Evolutionary conservation across 208 protist species (phyloP).

Genomic region (Novymonas esmeraldas): DNA sequence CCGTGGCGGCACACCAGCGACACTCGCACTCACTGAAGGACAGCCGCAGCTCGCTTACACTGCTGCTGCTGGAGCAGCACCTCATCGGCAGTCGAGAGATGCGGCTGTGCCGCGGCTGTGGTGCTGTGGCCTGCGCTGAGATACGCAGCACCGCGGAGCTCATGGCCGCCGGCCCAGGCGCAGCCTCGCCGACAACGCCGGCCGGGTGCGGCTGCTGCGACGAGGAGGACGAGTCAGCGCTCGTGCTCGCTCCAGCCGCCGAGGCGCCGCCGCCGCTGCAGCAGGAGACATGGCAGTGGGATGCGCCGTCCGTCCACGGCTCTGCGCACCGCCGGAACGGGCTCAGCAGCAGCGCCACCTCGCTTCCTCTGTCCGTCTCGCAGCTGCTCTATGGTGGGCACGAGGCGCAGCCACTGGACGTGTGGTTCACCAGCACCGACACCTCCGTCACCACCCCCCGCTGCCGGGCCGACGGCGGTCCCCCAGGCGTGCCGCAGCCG

Average conservation of each 20-base stretch:
- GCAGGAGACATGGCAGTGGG: neutral
- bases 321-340: too few relatives aligned
- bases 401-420: neutral
- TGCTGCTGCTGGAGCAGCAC: constrained; percentile 26
- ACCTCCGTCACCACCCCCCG: too few relatives aligned
- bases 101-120: constrained; percentile 36
- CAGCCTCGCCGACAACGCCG: too few relatives aligned
- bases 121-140: constrained; percentile 36
- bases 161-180: neutral
- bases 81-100: constrained; percentile 41
- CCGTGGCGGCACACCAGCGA: neutral
- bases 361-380: neutral
- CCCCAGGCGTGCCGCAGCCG: too few relatives aligned
- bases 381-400: neutral
- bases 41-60: neutral
- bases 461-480: too few relatives aligned
- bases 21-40: neutral
- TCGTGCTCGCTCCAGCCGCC: neutral
- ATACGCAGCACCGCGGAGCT: constrained; percentile 18
- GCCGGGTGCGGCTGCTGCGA: too few relatives aligned
- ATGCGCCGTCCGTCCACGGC: neutral
- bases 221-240: neutral
- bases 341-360: neutral
- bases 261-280: neutral
- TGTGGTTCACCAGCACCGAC: too few relatives aligned